Base-by-base conservation (phyloP, 2,329 filamentous ascomycete species). In the Cercospora nicotianae region DNA sequence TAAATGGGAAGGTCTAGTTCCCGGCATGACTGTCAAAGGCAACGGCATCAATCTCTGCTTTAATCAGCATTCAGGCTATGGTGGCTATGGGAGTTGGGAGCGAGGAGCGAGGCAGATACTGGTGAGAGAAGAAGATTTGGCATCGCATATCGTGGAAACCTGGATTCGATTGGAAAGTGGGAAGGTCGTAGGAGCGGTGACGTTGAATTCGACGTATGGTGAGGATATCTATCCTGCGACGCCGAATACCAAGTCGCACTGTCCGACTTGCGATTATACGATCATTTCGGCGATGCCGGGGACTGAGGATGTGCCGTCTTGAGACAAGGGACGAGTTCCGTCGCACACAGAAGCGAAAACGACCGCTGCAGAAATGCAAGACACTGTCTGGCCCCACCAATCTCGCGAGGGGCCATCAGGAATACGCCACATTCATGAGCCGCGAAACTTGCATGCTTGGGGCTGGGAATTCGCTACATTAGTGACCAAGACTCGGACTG, bases 11-110 rank as follows among this genome's bases (percentile, higher is more conserved):
- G 26, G 51, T 9, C 63, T 64, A 8, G 62, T 77, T 0, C 72
- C 74, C 2, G 75, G 75, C 13, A 76, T 77, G 75, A 69, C 63
- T 7, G 59, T 76, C 18, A 62, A 53, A 16, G 76, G 77, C n/a
- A 76, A 75, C 36, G 77, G 77, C 0, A 20, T 78, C 28, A 72
- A 78, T 48, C 64, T 79, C 5, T 79, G 77, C 63, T 79, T 79
- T 58, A 73, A 73, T 10, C 74, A 75, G 65, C 75, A 75, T 55
- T 72, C 72, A 16, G 74, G 75, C 1, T 77, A 77, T 57, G 76
- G 76, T 8, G 77, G 77, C 6, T 79, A 79, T 57, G 77, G 77
- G 1, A 72, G 64, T 9, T 79, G 77, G 77, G 75, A 69, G 3
- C 61, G 77, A 63, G 76, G 77, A 1, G 72, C 72, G 1, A 64